These are phyloP conservation scores for Stachybotrys elegans DNA, from an alignment of 2,329 filamentous ascomycete species.

Conservation along the genomic window DNA sequence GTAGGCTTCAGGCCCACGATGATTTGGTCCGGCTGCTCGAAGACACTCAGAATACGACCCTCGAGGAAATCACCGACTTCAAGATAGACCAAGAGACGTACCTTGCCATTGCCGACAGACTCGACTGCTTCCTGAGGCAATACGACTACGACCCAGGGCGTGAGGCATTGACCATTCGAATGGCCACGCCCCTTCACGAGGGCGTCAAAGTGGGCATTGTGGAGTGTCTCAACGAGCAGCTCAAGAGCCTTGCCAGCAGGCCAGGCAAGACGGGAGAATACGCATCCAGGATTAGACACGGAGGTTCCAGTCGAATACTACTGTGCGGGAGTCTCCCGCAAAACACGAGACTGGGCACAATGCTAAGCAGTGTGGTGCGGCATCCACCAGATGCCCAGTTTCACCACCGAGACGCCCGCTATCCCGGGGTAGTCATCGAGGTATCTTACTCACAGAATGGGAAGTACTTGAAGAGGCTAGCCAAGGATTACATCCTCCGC, in stretches of 20 bases:
- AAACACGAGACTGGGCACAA: neutral
- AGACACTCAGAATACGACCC: neutral
- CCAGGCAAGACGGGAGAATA: neutral
- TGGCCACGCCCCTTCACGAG: conserved; percentile 8
- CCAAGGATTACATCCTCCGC: conserved; percentile 13
- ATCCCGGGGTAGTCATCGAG: conserved; percentile 12
- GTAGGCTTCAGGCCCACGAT: too few species aligned
- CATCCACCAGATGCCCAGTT: conserved; percentile 13
- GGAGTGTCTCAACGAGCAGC: neutral
- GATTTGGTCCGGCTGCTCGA: neutral
- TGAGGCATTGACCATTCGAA: conserved; percentile 4
- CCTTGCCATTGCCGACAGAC: neutral
- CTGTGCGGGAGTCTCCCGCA: neutral
- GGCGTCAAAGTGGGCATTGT: neutral
- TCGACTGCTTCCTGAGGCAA: conserved; percentile 1
- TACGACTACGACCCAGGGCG: conserved; percentile 7
- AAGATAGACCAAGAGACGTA: neutral
- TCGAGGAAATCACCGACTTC: neutral
- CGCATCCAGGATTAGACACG: conserved; percentile 2
- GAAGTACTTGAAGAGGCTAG: conserved; percentile 10
- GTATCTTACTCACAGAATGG: conserved; percentile 13
- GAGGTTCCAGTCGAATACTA: neutral
- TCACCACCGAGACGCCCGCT: conserved; percentile 4
- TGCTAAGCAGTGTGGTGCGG: neutral
- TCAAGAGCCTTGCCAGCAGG: neutral